These are phyloP conservation scores for Clonostachys solani DNA, from an alignment of 2,329 filamentous ascomycete genomes.

Conservation along the genomic window DNA sequence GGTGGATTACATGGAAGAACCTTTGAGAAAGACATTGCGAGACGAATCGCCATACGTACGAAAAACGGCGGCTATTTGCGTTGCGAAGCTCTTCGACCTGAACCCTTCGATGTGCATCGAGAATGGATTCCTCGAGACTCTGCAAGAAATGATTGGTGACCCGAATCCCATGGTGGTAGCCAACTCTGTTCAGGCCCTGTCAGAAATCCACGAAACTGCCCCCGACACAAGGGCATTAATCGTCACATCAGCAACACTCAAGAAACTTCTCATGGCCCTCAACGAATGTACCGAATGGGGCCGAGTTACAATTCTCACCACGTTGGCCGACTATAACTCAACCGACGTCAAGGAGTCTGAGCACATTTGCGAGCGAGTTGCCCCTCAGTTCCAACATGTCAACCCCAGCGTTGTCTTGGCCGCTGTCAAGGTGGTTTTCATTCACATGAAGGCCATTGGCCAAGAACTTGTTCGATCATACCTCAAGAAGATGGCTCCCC, in stretches of 20 bases:
- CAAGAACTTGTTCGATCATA: conserved; percentile 79
- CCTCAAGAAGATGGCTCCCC: conserved; percentile 97
- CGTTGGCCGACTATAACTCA: conserved; percentile 82
- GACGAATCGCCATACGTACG: conserved; percentile 98
- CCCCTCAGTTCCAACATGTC: conserved; percentile 96
- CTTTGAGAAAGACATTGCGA: conserved; percentile 87
- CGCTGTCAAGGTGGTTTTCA: conserved; percentile 96
- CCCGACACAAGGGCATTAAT: conserved; percentile 86
- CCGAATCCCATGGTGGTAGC: conserved; percentile 99
- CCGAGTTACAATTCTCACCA: conserved; percentile 86
- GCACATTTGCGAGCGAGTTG: conserved; percentile 94
- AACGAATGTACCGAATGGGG: conserved; percentile 99
- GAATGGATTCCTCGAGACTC: conserved; percentile 88
- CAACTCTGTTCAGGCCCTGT: conserved; percentile 90
- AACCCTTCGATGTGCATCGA: conserved; percentile 91
- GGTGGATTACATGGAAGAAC: conserved; percentile 99
- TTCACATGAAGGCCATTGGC: conserved; percentile 86
- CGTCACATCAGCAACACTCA: conserved; percentile 77
- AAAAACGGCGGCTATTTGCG: conserved; percentile 96
- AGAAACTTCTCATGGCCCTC: conserved; percentile 93
- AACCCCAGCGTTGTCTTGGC: conserved; percentile 95
- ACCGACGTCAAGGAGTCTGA: conserved; percentile 92
- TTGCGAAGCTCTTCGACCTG: conserved; percentile 95
- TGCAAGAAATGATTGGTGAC: conserved; percentile 95
- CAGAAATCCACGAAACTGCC: conserved; percentile 85